Evolutionary conservation across 2,329 filamentous ascomycete genomes (phyloP).

Genomic region (Fusarium sp.): DNA sequence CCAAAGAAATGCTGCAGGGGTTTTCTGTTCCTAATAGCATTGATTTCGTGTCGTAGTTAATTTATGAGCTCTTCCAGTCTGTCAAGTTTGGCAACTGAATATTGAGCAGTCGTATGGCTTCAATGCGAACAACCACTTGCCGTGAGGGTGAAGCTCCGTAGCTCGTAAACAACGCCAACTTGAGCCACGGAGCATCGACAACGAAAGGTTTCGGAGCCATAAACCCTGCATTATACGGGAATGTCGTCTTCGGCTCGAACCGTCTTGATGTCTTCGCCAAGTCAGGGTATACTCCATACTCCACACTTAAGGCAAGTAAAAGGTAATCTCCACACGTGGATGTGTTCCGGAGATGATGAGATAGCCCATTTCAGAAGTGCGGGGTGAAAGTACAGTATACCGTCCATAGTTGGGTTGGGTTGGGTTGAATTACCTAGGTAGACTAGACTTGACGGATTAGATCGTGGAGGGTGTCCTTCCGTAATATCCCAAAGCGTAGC

Average conservation of each 20-base stretch:
- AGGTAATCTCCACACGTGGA: constrained; percentile 28
- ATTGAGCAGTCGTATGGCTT: not conserved
- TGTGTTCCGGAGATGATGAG: constrained; percentile 21
- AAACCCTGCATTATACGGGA: constrained; percentile 23
- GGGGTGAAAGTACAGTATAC: constrained; percentile 22
- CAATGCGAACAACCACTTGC: not conserved
- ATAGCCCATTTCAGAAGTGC: constrained; percentile 33
- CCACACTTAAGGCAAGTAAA: constrained; percentile 9
- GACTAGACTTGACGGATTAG: constrained; percentile 30
- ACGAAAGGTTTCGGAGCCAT: not conserved
- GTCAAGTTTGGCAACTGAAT: not conserved
- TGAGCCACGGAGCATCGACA: constrained; percentile 19
- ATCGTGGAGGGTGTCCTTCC: constrained; percentile 44
- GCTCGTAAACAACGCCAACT: constrained; percentile 12
- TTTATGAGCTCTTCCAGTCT: not conserved
- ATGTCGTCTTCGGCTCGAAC: constrained; percentile 40
- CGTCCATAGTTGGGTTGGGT: constrained; percentile 5
- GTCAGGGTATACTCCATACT: constrained; percentile 28
- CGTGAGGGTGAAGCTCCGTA: not conserved
- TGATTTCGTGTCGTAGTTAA: not conserved
- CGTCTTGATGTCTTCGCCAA: constrained; percentile 30
- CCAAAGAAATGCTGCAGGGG: not conserved
- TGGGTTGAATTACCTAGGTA: not conserved
- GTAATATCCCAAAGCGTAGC: constrained; percentile 43
- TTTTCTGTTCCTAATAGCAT: not conserved